Conservation (phyloP, 179 eudicot genomes). For the Silene coronaria region DNA sequence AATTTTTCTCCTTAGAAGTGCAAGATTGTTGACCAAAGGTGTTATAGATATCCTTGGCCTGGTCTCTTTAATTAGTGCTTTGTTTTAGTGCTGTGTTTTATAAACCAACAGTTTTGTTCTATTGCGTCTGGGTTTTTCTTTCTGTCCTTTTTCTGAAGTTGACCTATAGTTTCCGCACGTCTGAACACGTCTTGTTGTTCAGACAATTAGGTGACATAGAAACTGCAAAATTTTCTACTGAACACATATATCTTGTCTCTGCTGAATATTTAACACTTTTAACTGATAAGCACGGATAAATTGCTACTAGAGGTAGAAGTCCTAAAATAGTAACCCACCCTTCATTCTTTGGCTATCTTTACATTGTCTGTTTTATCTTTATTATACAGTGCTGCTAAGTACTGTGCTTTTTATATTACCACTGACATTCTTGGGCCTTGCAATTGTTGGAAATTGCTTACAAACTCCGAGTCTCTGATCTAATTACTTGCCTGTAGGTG, state of each 20-base stretch:
- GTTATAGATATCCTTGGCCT: too few species aligned
- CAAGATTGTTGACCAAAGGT: too few species aligned
- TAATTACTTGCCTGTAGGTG: constrained; percentile 44
- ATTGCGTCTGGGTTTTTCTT: too few species aligned
- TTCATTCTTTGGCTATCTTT: neutral
- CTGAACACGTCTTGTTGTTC: neutral
- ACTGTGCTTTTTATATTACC: too few species aligned
- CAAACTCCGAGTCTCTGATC: neutral
- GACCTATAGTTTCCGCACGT: too few species aligned
- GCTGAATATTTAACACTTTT: neutral
- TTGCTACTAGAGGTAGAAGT: neutral
- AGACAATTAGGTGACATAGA: neutral
- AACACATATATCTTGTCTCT: neutral
- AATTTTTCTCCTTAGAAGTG: too few species aligned
- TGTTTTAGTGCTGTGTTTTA: too few species aligned
- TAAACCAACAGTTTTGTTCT: too few species aligned
- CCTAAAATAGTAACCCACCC: neutral
- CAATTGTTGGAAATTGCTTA: neutral
- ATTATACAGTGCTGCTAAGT: neutral
- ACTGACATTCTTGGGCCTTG: too few species aligned
- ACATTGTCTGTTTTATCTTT: too few species aligned
- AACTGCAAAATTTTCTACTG: neutral
- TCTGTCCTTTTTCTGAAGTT: too few species aligned
- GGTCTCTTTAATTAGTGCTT: too few species aligned
- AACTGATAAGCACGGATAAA: neutral